Evolutionary conservation across 192 early-diverging fungal genomes (phyloP).

Genomic region (Allomyces macrogynus): DNA sequence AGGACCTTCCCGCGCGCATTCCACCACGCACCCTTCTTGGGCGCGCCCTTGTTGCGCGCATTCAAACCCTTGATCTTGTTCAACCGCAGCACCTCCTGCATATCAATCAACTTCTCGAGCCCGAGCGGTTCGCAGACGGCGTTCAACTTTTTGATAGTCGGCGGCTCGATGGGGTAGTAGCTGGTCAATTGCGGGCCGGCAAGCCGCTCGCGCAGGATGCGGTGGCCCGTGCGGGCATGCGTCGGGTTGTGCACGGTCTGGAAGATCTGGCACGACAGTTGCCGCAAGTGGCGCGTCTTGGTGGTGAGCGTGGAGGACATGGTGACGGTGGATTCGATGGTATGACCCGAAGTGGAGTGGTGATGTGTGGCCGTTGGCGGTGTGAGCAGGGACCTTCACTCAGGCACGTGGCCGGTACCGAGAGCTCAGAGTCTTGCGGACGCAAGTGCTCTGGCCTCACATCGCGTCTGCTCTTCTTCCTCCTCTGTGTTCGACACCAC

Average conservation of each 20-base stretch:
- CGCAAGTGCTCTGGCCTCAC: too few relatives aligned
- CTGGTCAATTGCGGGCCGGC: constrained; percentile 41
- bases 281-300: constrained; percentile 23
- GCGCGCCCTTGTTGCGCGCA: neutral
- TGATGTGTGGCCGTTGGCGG: too few relatives aligned
- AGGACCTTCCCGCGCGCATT: too few relatives aligned
- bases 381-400: too few relatives aligned
- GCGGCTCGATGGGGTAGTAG: constrained; percentile 31
- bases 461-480: too few relatives aligned
- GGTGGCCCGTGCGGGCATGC: constrained; percentile 41
- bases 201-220: constrained; percentile 44
- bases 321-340: constrained; percentile 6
- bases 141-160: neutral
- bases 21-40: neutral
- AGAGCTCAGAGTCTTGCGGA: too few relatives aligned
- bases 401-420: too few relatives aligned
- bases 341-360: too few relatives aligned
- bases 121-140: neutral
- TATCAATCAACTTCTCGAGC: neutral
- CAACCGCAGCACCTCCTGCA: neutral
- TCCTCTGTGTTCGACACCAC: too few relatives aligned
- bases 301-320: constrained; percentile 11
- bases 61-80: neutral
- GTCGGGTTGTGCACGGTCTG: constrained; percentile 50
- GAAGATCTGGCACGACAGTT: constrained; percentile 42